Conservation (phyloP, 1,284 basidiomycete species). For the Moesziomyces parantarcticus region DNA sequence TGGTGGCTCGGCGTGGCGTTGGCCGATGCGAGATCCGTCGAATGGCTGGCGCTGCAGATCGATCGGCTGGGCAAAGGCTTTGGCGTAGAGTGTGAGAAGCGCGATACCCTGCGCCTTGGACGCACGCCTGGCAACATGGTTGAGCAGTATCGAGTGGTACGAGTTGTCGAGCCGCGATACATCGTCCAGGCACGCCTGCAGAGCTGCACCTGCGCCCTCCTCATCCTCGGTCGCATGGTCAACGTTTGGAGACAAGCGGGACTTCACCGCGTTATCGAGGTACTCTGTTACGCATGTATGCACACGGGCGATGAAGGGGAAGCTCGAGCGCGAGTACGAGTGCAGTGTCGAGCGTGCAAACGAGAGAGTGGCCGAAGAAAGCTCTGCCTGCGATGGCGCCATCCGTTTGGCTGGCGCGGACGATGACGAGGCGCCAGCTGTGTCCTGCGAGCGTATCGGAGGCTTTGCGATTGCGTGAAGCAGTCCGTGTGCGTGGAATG, state of each 20-base stretch:
- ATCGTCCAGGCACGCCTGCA: conserved; percentile 17
- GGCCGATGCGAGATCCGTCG: conserved; percentile 4
- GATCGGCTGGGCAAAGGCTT: conserved; percentile 44
- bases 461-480: conserved; percentile 30
- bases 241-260: not conserved
- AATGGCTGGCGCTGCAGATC: conserved; percentile 22
- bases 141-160: conserved; percentile 87
- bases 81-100: conserved; percentile 84
- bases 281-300: conserved; percentile 25
- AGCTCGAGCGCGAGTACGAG: conserved; percentile 79
- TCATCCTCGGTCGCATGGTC: not conserved
- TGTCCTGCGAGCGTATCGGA: not conserved
- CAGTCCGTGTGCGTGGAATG: conserved; percentile 87
- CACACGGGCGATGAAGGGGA: conserved; percentile 78
- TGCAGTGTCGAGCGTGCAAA: conserved; percentile 79
- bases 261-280: conserved; percentile 14
- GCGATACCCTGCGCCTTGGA: conserved; percentile 92
- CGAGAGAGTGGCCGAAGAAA: conserved; percentile 61
- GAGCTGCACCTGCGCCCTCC: not conserved
- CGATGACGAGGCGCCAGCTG: not conserved
- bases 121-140: conserved; percentile 86
- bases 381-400: conserved; percentile 42
- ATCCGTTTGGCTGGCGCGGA: not conserved
- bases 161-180: conserved; percentile 74
- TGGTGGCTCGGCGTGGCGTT: not conserved